These are phyloP conservation scores for Nothophoma quercina DNA, from an alignment of 2,329 filamentous ascomycete genomes.

Conservation along the genomic window DNA sequence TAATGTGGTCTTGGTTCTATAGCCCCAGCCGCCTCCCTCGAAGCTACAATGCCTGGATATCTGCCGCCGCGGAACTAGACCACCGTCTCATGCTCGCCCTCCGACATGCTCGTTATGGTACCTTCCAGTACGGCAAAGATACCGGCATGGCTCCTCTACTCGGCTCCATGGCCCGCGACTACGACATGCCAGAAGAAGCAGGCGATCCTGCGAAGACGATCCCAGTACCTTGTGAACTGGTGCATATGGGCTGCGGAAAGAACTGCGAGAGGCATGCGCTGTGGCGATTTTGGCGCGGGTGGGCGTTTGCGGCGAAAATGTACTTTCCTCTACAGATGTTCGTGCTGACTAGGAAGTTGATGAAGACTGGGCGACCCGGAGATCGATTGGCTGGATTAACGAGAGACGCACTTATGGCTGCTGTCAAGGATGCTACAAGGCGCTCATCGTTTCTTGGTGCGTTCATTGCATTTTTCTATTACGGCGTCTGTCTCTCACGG, in stretches of 20 bases:
- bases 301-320: conserved; percentile 76
- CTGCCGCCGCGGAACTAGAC: conserved; percentile 77
- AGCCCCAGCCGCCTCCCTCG: conserved; percentile 72
- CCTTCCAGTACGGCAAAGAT: conserved; percentile 75
- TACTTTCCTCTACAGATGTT: conserved; percentile 77
- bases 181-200: conserved; percentile 71
- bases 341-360: conserved; percentile 25
- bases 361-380: conserved; percentile 25
- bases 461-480: conserved; percentile 84
- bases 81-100: conserved; percentile 76
- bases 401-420: conserved; percentile 54
- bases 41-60: conserved; percentile 84
- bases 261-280: conserved; percentile 78
- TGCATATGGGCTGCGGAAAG: conserved; percentile 79
- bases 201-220: conserved; percentile 73
- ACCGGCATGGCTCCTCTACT: conserved; percentile 74
- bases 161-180: conserved; percentile 75
- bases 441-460: conserved; percentile 80
- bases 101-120: conserved; percentile 68
- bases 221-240: conserved; percentile 82
- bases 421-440: conserved; percentile 67
- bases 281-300: conserved; percentile 72
- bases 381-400: conserved; percentile 18
- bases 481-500: conserved; percentile 79
- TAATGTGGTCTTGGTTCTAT: conserved; percentile 94